A percentile compares a stretch with the other conserved stretches of the same genome.
Conservation (phyloP, 164 flowering plant species). For the Kingdonia uniflora region DNA sequence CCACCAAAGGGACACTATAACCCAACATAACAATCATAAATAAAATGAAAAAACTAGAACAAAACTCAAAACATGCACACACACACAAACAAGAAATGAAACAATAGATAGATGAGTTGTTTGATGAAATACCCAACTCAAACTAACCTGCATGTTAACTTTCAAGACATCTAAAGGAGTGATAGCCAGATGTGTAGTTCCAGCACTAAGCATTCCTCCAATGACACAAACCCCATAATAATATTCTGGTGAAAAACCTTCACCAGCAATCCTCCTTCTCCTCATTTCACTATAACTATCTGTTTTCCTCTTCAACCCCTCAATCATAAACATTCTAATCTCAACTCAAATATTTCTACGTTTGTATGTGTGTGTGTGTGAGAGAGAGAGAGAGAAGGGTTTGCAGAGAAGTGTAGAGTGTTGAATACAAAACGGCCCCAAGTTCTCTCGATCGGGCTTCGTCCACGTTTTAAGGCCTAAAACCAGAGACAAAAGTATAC, state of each 20-base stretch:
- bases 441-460: slow-evolving; percentile 3
- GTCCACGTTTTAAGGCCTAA: slow-evolving; percentile 15
- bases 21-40: not conserved
- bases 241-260: slow-evolving; percentile 28
- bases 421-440: slow-evolving; percentile 1
- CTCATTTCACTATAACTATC: not conserved
- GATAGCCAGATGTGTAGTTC: slow-evolving; percentile 58
- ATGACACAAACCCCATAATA: slow-evolving; percentile 50
- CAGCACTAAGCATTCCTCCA: slow-evolving; percentile 79
- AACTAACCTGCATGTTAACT: slow-evolving; percentile 69
- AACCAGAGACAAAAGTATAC: not conserved
- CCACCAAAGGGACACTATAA: not conserved
- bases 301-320: slow-evolving; percentile 5
- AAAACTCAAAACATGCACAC: not conserved
- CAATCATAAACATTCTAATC: slow-evolving; percentile 1
- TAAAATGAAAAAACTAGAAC: not conserved
- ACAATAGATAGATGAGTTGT: not conserved
- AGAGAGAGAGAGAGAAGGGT: not conserved
- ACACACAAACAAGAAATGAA: no score
- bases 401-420: not conserved
- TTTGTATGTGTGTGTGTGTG: no score
- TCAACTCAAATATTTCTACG: not conserved
- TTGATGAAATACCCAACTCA: not conserved
- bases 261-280: slow-evolving; percentile 6
- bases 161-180: slow-evolving; percentile 79